Evolutionary conservation across 116 monocot species (phyloP), one percentile per base, ranked within the genome.

Genomic region (Zostera marina): DNA sequence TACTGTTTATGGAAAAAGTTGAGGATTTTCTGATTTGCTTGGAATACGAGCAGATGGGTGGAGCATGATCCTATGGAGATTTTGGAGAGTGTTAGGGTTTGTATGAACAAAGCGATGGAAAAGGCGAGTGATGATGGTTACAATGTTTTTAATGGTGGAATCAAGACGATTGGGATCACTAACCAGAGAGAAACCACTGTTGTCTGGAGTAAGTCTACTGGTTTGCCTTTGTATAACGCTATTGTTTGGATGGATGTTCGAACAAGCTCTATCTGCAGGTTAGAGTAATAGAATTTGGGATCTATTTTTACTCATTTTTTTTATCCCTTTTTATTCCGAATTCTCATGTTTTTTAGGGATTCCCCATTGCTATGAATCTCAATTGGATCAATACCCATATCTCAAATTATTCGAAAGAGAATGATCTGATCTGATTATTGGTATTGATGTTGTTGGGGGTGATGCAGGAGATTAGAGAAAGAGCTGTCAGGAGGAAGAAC

Each of bases 31-130:
- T 32, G 32, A 5, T 2, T 32, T 32, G 9, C 17, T 49, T 49
- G 15, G 49, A 20, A 8, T 49, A 17, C 8, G 19, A 49, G 15
- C 53, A 93, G 88, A 79, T 94, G 88, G 88, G 82, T 94, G 66
- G 94, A 94, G 84, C 94, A 94, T 70, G 79, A 88, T 45, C 88
- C 94, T 8, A 69, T 67, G 70, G 94, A 94, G 82, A 94, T 94
- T 55, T 38, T 94, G 72, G 79, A 94, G 60, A 94, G 79, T 55
- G 81, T 94, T 53, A 66, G 58, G 62, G 75, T 78, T 5, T 94
- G 94, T 70, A 81, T 73, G 66, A 84, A 79, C 20, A 87, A 88
- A 75, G 88, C 94, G 42, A 8, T 88, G 15, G 87, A 94, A 54
- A 94, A 88, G 73, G 94, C 94, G 0, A 67, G 77, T 13, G 94